Conservation (phyloP, 2,329 filamentous ascomycete species). For the Xylaria sp. region DNA sequence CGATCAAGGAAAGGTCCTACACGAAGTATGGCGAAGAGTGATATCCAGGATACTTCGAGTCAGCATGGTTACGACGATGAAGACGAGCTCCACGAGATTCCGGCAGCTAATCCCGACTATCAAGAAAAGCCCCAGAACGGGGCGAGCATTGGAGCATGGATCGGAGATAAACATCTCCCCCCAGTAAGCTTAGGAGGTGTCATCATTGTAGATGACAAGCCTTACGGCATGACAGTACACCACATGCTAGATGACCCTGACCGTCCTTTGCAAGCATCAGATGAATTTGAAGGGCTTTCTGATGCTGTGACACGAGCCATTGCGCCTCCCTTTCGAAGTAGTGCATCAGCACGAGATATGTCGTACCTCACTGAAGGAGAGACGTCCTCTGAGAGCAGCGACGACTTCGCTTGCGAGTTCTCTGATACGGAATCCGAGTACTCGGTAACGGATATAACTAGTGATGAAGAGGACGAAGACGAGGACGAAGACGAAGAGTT, state of each 20-base stretch:
- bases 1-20: constrained; percentile 64
- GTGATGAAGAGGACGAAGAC: constrained; percentile 63
- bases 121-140: constrained; percentile 84
- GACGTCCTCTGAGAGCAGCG: constrained; percentile 57
- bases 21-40: constrained; percentile 55
- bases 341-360: constrained; percentile 40
- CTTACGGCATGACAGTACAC: constrained; percentile 95
- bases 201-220: constrained; percentile 83
- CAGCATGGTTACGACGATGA: constrained; percentile 47
- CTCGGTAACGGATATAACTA: constrained; percentile 57
- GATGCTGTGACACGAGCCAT: constrained; percentile 38
- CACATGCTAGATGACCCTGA: constrained; percentile 88
- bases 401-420: constrained; percentile 70
- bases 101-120: constrained; percentile 76
- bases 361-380: constrained; percentile 49
- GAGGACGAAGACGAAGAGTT: constrained; percentile 65
- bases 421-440: constrained; percentile 67
- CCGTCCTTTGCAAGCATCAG: constrained; percentile 41
- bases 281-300: constrained; percentile 23
- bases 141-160: constrained; percentile 92
- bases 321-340: constrained; percentile 43
- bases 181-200: constrained; percentile 92
- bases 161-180: constrained; percentile 84
- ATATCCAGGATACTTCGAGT: constrained; percentile 44
- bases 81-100: constrained; percentile 55